Evolutionary conservation across 1,284 basidiomycete species (phyloP).

Genomic region (Puccinia novopanici): DNA sequence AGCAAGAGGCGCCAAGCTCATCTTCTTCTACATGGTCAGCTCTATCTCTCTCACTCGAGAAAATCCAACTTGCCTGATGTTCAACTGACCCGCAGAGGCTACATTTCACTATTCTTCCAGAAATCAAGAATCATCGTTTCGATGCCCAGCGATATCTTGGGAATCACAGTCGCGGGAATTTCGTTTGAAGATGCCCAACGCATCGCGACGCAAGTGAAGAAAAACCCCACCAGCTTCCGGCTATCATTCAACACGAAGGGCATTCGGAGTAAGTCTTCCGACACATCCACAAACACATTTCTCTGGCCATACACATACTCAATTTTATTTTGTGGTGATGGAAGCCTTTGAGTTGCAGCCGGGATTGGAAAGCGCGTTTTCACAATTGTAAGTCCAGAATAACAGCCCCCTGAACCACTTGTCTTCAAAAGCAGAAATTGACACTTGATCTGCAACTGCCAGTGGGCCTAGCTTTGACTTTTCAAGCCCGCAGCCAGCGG

Average conservation of each 20-base stretch:
- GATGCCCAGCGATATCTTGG: neutral
- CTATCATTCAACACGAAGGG: neutral
- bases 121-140: slow-evolving; percentile 29
- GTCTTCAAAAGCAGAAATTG: neutral
- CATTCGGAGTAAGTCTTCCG: neutral
- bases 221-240: slow-evolving; percentile 9
- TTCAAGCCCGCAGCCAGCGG: slow-evolving; percentile 37
- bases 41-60: too few species aligned
- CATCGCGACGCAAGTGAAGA: neutral
- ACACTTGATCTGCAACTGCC: neutral
- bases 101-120: neutral
- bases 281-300: neutral
- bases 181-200: slow-evolving; percentile 19
- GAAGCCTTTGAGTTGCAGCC: slow-evolving; percentile 37
- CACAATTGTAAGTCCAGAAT: slow-evolving; percentile 25
- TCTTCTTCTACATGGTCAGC: slow-evolving; percentile 50
- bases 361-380: slow-evolving; percentile 45
- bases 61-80: neutral
- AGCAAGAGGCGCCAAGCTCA: slow-evolving; percentile 43
- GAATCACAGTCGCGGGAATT: slow-evolving; percentile 10
- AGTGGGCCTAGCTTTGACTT: slow-evolving; percentile 50
- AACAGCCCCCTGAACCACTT: neutral
- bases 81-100: neutral
- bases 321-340: neutral
- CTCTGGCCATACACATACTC: neutral